These are phyloP conservation scores for Trypanosoma mega DNA, from an alignment of 208 protist genomes.

Conservation along the genomic window DNA sequence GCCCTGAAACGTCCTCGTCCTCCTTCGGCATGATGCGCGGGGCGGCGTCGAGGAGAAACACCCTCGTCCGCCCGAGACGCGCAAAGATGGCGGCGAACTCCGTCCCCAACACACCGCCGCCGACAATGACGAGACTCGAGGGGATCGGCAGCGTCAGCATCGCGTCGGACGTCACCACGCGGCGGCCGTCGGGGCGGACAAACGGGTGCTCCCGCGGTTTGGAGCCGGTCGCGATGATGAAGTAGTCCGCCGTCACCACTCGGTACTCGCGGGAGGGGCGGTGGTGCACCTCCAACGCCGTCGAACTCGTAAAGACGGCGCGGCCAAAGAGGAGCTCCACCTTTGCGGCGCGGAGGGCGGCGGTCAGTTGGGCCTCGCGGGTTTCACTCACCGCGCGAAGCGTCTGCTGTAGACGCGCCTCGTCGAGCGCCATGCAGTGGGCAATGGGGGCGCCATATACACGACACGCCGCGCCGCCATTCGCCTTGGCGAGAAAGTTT, in stretches of 20 bases:
- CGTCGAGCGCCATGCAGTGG: slow-evolving; percentile 52
- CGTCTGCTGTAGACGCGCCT: slow-evolving; percentile 48
- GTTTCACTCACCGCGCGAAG: slow-evolving; percentile 40
- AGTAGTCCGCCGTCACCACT: slow-evolving; percentile 72
- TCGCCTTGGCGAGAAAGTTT: slow-evolving; percentile 40
- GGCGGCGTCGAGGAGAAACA: slow-evolving; percentile 68
- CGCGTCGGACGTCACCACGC: slow-evolving; percentile 69
- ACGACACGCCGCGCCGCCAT: slow-evolving; percentile 35
- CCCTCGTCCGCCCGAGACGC: slow-evolving; percentile 67
- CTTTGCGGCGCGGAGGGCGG: slow-evolving; percentile 41
- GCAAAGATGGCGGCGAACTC: slow-evolving; percentile 80
- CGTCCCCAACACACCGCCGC: slow-evolving; percentile 68
- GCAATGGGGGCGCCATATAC: slow-evolving; percentile 49
- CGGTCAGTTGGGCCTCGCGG: slow-evolving; percentile 49
- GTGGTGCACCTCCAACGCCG: slow-evolving; percentile 58
- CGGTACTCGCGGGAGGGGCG: slow-evolving; percentile 42
- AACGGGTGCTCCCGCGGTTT: slow-evolving; percentile 55
- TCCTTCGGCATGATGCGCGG: slow-evolving; percentile 64
- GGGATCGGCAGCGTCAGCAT: slow-evolving; percentile 70
- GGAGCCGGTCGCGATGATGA: slow-evolving; percentile 77
- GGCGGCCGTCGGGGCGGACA: slow-evolving; percentile 44
- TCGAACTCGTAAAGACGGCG: slow-evolving; percentile 52
- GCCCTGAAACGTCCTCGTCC: slow-evolving; percentile 58
- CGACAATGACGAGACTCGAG: slow-evolving; percentile 71
- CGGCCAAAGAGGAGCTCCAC: slow-evolving; percentile 55